phyloP scores from a whole-genome alignment of 2,329 filamentous ascomycete species.

The Neurospora sp. region DNA sequence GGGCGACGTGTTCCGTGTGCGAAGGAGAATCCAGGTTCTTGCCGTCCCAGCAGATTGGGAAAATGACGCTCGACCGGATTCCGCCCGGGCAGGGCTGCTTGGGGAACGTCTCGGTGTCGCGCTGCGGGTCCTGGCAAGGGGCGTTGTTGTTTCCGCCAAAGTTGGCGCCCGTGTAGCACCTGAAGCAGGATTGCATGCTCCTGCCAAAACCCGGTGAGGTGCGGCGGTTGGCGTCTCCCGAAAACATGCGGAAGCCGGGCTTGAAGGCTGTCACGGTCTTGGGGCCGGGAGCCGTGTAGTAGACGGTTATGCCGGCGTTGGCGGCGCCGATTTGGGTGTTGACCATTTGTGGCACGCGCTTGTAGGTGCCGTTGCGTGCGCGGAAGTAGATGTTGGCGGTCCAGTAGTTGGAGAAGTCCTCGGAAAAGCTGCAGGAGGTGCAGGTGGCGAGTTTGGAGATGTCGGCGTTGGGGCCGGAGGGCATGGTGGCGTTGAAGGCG shows the following conservation, averaged over 20 bases:
- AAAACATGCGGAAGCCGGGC: conserved; percentile 18
- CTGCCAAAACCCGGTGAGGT: conserved; percentile 1
- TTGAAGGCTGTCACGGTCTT: conserved; percentile 9
- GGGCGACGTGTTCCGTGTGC: conserved; percentile 33
- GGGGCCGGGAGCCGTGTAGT: conserved; percentile 8
- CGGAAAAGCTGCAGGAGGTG: conserved; percentile 8
- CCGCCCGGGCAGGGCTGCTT: conserved; percentile 29
- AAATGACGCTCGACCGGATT: conserved; percentile 34
- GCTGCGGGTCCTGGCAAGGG: conserved; percentile 12
- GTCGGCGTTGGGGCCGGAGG: conserved; percentile 1
- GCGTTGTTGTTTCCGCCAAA: conserved; percentile 14
- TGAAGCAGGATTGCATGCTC: conserved; percentile 11
- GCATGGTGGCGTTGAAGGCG: conserved; percentile 16
- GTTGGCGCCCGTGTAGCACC: conserved; percentile 16
- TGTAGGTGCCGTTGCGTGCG: conserved; percentile 9
- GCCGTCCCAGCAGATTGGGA: conserved; percentile 39
- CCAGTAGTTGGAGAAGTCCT: conserved; percentile 12
- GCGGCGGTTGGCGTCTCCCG: conserved; percentile 13
- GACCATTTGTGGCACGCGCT: conserved; percentile 11
- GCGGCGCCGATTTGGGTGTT: conserved; percentile 7
- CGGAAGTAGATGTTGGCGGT: conserved; percentile 12
- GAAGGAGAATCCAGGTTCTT: conserved; percentile 33
- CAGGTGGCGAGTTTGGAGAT: conserved; percentile 9
- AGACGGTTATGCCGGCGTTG: conserved; percentile 10
- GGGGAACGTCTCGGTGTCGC: conserved; percentile 28